A percentile compares a stretch with the other conserved stretches of the same genome.
Evolutionary conservation across 352 stramenopile genomes (phyloP).

Genomic region (Thraustochytrium sp.): DNA sequence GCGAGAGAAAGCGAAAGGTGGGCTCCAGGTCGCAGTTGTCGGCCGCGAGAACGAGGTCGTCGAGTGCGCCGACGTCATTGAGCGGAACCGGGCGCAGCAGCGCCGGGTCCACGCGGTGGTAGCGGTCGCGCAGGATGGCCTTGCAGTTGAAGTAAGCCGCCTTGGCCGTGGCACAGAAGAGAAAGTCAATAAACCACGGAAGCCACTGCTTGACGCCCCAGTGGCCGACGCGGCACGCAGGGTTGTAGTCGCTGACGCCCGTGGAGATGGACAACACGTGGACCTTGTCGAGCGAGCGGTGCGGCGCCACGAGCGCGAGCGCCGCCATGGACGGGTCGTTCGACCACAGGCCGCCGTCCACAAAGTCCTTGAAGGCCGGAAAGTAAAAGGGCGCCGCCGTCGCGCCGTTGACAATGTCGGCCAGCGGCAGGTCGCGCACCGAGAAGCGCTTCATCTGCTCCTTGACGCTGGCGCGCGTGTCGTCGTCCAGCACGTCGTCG

Average conservation of each 20-base stretch:
- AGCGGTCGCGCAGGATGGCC: slow-evolving; percentile 9
- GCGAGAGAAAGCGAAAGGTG: slow-evolving; percentile 20
- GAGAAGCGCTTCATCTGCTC: background rate
- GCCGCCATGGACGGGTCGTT: slow-evolving; percentile 41
- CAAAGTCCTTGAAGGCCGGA: slow-evolving; percentile 28
- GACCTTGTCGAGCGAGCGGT: background rate
- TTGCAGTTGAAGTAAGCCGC: slow-evolving; percentile 1
- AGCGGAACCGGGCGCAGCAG: background rate
- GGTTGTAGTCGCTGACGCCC: background rate
- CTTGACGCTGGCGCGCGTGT: background rate
- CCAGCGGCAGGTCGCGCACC: background rate
- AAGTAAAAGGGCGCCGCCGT: slow-evolving; percentile 41
- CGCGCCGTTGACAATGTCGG: slow-evolving; percentile 17
- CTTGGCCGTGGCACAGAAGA: slow-evolving; percentile 19
- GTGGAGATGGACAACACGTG: slow-evolving; percentile 28
- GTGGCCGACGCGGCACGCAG: background rate
- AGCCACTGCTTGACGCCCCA: slow-evolving; percentile 42
- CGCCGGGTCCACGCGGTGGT: slow-evolving; percentile 31
- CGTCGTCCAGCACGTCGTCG: slow-evolving; percentile 15
- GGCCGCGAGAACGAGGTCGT: background rate
- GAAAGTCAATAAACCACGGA: slow-evolving; percentile 35
- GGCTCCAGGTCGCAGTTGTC: slow-evolving; percentile 13
- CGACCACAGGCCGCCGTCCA: slow-evolving; percentile 39
- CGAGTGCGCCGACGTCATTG: slow-evolving; percentile 1
- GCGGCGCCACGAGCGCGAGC: background rate